These are phyloP conservation scores for Colletotrichum camelliae DNA, from an alignment of 2,329 filamentous ascomycete species.

Conservation along the genomic window DNA sequence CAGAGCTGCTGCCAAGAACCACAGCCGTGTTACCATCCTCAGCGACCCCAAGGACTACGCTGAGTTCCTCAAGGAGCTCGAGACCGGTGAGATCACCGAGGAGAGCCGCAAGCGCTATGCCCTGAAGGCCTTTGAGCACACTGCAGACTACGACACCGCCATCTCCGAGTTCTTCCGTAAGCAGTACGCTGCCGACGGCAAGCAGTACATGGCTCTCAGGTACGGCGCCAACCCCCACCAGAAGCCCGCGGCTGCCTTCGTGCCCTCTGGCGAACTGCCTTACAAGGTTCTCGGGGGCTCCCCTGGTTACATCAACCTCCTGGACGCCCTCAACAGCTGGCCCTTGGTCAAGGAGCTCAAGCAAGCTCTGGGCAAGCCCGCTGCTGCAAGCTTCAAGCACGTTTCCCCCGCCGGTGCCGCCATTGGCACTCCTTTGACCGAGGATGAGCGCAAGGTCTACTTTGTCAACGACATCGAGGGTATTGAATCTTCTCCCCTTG, in stretches of 20 bases:
- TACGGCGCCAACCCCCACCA: slow-evolving; percentile 99
- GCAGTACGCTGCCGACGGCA: slow-evolving; percentile 87
- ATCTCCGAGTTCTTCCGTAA: slow-evolving; percentile 98
- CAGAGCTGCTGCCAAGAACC: slow-evolving; percentile 97
- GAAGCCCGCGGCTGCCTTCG: slow-evolving; percentile 90
- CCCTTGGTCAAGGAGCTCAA: slow-evolving; percentile 96
- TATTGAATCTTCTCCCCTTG: slow-evolving; percentile 83
- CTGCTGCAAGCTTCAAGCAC: slow-evolving; percentile 98
- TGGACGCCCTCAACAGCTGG: slow-evolving; percentile 97
- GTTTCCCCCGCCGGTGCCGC: slow-evolving; percentile 96
- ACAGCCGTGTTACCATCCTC: slow-evolving; percentile 92
- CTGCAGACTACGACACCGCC: slow-evolving; percentile 92
- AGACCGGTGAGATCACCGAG: slow-evolving; percentile 85
- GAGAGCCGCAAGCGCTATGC: slow-evolving; percentile 87
- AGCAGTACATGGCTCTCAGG: slow-evolving; percentile 83
- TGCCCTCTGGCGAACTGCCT: slow-evolving; percentile 76
- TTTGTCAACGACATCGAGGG: slow-evolving; percentile 96
- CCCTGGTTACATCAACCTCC: slow-evolving; percentile 95
- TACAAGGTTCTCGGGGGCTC: slow-evolving; percentile 92
- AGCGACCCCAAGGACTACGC: slow-evolving; percentile 94
- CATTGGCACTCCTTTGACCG: slow-evolving; percentile 85
- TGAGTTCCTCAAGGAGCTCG: slow-evolving; percentile 90
- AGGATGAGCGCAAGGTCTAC: slow-evolving; percentile 94
- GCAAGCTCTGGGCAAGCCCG: slow-evolving; percentile 83
- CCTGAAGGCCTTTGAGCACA: slow-evolving; percentile 98